Evolutionary conservation across 2,329 filamentous ascomycete genomes (phyloP).

Genomic region (Aspergillus caelatus): DNA sequence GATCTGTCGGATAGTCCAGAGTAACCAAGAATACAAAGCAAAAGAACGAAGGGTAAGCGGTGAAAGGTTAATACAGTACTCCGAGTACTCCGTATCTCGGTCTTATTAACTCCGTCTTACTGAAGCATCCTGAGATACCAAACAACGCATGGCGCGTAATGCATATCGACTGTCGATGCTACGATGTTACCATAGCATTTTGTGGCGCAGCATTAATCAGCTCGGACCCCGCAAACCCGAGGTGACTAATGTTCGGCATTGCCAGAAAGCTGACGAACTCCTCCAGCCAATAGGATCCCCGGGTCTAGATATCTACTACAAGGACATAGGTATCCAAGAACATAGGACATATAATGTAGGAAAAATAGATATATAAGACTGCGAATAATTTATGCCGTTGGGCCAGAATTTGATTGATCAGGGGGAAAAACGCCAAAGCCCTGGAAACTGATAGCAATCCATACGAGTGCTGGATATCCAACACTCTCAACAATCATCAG

Average conservation of each 20-base stretch:
- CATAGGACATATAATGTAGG: neutral
- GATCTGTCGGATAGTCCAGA: neutral
- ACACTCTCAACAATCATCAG: neutral
- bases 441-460: neutral
- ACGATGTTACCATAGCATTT: neutral
- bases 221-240: slow-evolving; percentile 2
- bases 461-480: neutral
- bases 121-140: neutral
- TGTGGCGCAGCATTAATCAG: slow-evolving; percentile 4
- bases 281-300: neutral
- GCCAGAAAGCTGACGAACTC: neutral
- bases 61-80: neutral
- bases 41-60: no score
- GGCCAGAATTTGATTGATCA: neutral
- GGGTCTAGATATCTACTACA: neutral
- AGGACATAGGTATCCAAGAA: no score
- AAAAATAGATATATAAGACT: neutral
- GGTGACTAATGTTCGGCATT: neutral
- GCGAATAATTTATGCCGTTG: neutral
- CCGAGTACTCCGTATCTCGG: neutral
- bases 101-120: neutral
- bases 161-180: neutral
- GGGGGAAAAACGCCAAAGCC: neutral
- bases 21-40: neutral
- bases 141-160: neutral